Percentiles rank a stretch among this genome's conserved stretches.
Conservation (phyloP, 2,329 filamentous ascomycete genomes). For the Colletotrichum noveboracense region DNA sequence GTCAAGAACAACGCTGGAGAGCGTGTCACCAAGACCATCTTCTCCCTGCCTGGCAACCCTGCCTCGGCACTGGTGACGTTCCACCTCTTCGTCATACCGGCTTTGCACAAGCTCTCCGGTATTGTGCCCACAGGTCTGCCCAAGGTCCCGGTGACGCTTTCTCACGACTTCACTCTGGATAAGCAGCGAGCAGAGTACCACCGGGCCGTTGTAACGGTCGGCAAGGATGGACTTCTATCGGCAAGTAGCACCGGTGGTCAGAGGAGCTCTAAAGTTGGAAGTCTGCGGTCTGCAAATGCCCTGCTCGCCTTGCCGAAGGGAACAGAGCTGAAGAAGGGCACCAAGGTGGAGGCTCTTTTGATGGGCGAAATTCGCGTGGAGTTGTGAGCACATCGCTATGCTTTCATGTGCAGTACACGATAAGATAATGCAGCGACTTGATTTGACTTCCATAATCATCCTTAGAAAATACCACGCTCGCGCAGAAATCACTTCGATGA, state of each 20-base stretch:
- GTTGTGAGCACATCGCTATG: neutral
- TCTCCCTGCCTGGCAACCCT: constrained; percentile 92
- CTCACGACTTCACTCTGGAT: constrained; percentile 78
- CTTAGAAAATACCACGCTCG: neutral
- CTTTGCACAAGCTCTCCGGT: constrained; percentile 79
- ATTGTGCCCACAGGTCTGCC: constrained; percentile 72
- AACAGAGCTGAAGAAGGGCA: constrained; percentile 70
- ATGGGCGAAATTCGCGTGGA: constrained; percentile 61
- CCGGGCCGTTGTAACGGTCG: constrained; percentile 74
- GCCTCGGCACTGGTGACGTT: constrained; percentile 92
- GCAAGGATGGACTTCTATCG: constrained; percentile 69
- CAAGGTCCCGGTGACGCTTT: constrained; percentile 71
- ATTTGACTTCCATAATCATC: neutral
- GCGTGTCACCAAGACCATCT: constrained; percentile 73
- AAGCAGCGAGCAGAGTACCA: constrained; percentile 85
- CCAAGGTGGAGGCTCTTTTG: constrained; percentile 77
- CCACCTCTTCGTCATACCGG: constrained; percentile 90
- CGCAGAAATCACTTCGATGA: constrained; percentile 17
- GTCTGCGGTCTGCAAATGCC: constrained; percentile 87
- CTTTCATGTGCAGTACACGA: neutral
- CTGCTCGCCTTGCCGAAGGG: constrained; percentile 76
- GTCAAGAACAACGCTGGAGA: constrained; percentile 64
- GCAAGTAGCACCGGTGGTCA: constrained; percentile 89
- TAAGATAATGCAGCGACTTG: neutral
- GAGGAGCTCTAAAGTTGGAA: constrained; percentile 87